Base-by-base conservation (phyloP, 2,329 filamentous ascomycete genomes). In the Beauveria scarabaeidicola region DNA sequence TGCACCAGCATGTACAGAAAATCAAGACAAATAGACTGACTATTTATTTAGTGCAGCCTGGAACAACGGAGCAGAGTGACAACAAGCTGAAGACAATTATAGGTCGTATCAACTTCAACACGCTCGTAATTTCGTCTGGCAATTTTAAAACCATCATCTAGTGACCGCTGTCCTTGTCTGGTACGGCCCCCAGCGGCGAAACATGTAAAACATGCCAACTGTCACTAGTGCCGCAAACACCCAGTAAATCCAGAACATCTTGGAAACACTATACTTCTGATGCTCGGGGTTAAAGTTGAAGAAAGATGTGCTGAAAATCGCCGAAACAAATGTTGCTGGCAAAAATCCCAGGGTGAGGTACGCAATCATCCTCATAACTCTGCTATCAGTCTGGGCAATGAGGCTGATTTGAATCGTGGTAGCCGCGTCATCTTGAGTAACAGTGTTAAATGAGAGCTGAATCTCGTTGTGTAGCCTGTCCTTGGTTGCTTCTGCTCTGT, bases 401-500 rank as follows among this genome's bases (percentile, higher is more conserved):
- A 67, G 68, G 0, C 73, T 72, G 9, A 80, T 76, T 9, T 71
- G 55, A 2, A 79, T 69, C 0, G 75, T 72, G 0, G 70, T 64
- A 0, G 64, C 61, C 0, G 76, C 68, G 52, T 79, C 75, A 40
- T 74, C 66, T 61, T 78, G 75, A 0, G 76, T 72, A 0, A 78
- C 74, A 0, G 64, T 70, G 62, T 80, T 76, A 66, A 77, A 81
- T 0, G 73, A 66, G 62, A 87, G 72, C 60, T 84, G 69, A 69
- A 86, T 75, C 77, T 86, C 68, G 71, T 85, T 69, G 68, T 79
- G 53, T 66, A 87, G 71, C 61, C 84, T 63, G 15, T 75, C 69
- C 13, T 72, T 70, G 64, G 75, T 78, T 0, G 76, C 71, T 0
- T 62, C 61, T 0, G 75, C 70, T 13, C 77, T 71, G 11, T 67